Evolutionary conservation across 345 rosid species (phyloP).

Genomic region (Acer saccharum): DNA sequence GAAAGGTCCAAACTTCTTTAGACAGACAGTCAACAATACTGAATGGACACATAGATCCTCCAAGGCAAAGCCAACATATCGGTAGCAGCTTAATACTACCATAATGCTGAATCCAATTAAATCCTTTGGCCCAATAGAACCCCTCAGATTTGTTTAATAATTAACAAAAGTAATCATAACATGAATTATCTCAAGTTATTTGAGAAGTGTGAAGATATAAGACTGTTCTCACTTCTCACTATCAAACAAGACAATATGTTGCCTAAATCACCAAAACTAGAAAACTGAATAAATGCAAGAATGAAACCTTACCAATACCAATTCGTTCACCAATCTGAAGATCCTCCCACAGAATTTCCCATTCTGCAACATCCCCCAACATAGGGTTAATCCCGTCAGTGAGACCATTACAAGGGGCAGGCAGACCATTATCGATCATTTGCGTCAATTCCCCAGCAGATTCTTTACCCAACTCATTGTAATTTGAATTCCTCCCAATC

Average conservation of each 20-base stretch:
- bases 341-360: slow-evolving; percentile 97
- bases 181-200: background rate
- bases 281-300: background rate
- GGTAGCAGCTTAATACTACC: background rate
- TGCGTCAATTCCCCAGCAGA: slow-evolving; percentile 40
- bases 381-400: slow-evolving; percentile 61
- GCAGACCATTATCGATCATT: slow-evolving; percentile 31
- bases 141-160: background rate
- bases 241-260: background rate
- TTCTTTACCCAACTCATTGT: slow-evolving; percentile 30
- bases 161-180: background rate
- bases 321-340: slow-evolving; percentile 97
- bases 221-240: slow-evolving; percentile 4
- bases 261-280: background rate
- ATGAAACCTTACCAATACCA: slow-evolving; percentile 80
- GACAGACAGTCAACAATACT: slow-evolving; percentile 1
- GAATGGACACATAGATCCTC: background rate
- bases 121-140: background rate
- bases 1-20: slow-evolving; percentile 4
- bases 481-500: slow-evolving; percentile 24
- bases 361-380: slow-evolving; percentile 79
- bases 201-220: background rate
- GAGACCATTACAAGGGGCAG: slow-evolving; percentile 37
- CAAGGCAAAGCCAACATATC: background rate
- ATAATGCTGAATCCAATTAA: background rate